Base-by-base conservation (phyloP, 2,329 filamentous ascomycete genomes). In the Seiridium unicorne region DNA sequence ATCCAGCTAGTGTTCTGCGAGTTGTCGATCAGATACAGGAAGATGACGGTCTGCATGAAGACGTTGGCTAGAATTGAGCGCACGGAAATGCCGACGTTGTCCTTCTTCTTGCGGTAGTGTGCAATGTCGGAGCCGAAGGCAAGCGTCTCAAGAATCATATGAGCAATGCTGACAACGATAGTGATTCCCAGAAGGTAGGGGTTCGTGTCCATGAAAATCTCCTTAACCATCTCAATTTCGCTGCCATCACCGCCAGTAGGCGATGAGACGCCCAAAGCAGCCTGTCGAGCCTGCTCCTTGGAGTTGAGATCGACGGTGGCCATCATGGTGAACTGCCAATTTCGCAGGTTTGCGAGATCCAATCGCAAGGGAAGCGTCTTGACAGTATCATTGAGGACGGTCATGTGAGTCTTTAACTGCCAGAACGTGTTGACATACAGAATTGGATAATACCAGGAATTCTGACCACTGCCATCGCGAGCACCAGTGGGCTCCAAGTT, bases 81-180 rank as follows among this genome's bases (percentile, higher is more conserved):
- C 62, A 99, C 90, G 1, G 93, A 97, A 51, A 97, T 96, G 64
- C 95, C 95, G 35, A 99, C 91, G 61, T 97, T 95, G 79, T 98
- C 96, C 83, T 99, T 99, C 89, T 99, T 99, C 82, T 98, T 97
- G 73, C 93, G 92, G 87, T 95, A 99, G 77, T 99, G 95, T 54
- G 93, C 88, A 73, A 99, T 97, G 73, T 99, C 95, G 72, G 90
- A 97, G 71, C 96, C 97, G 80, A 99, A 99, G 1, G 95, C 95
- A 40, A 99, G 85, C 71, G 91, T 93, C 77, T 99, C 95, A 64
- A 99, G 94, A 67, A 99, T 81, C 84, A 97, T 93, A 78, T 99
- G 95, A 44, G 95, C 83, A 60, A 99, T 84, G 64, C 88, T 93
- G 67, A 96, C 95, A 7, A 96, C 75, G 34, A 87, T 87, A 1